phyloP scores from a whole-genome alignment of 352 stramenopile species.

The Phytophthora megakarya region DNA sequence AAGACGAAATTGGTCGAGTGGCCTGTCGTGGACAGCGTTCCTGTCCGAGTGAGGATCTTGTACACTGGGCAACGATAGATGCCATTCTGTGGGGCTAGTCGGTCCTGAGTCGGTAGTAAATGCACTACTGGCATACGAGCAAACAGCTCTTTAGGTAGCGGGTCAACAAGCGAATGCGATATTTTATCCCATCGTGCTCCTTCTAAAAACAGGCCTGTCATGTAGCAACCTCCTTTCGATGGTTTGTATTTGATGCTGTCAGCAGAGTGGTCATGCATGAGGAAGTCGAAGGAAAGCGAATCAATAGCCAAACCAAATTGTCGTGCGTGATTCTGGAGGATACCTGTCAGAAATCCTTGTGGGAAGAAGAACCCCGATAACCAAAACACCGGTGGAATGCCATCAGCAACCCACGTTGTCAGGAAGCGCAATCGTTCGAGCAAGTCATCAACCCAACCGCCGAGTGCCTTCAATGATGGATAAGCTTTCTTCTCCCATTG shows the following conservation, averaged over 20 bases:
- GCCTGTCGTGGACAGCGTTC: slow-evolving; percentile 94
- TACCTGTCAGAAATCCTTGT: slow-evolving; percentile 91
- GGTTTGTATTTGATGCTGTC: slow-evolving; percentile 64
- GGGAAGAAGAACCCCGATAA: slow-evolving; percentile 94
- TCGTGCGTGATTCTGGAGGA: slow-evolving; percentile 92
- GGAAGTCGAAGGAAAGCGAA: slow-evolving; percentile 90
- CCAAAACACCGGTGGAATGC: slow-evolving; percentile 88
- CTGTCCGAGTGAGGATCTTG: slow-evolving; percentile 94
- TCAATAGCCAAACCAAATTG: slow-evolving; percentile 91
- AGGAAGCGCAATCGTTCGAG: slow-evolving; percentile 80
- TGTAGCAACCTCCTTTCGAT: slow-evolving; percentile 86
- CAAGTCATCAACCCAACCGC: slow-evolving; percentile 88
- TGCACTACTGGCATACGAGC: slow-evolving; percentile 91
- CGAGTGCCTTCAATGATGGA: slow-evolving; percentile 90
- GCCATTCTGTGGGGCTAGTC: slow-evolving; percentile 69
- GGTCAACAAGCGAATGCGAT: slow-evolving; percentile 82
- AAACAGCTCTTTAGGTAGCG: slow-evolving; percentile 92
- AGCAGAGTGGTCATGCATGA: slow-evolving; percentile 69
- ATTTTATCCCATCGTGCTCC: slow-evolving; percentile 89
- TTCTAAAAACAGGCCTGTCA: slow-evolving; percentile 92
- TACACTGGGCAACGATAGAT: slow-evolving; percentile 96
- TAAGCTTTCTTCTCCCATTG: slow-evolving; percentile 91
- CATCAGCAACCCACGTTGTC: slow-evolving; percentile 69
- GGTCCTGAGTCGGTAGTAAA: slow-evolving; percentile 83
- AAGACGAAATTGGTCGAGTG: slow-evolving; percentile 98